A percentile compares a stretch with the other conserved stretches of the same genome.
Evolutionary conservation across 2,329 filamentous ascomycete genomes (phyloP).

Genomic region (Colletotrichum sp.): DNA sequence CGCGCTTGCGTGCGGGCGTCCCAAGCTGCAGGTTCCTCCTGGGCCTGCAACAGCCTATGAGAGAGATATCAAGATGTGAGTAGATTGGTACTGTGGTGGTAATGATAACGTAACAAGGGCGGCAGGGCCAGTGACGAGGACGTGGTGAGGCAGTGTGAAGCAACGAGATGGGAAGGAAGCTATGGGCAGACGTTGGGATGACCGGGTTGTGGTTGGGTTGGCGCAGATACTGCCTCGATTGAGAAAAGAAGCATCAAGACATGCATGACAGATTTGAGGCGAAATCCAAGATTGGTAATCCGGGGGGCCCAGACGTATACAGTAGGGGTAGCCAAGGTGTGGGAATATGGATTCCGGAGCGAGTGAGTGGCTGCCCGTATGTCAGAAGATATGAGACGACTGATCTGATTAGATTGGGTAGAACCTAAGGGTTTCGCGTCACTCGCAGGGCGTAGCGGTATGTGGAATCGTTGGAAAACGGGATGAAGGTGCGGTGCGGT

Average conservation of each 20-base stretch:
- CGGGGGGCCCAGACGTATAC: neutral
- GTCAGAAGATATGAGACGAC: neutral
- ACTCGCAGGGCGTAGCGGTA: neutral
- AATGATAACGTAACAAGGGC: constrained; percentile 6
- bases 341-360: neutral
- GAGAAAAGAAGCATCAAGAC: constrained; percentile 13
- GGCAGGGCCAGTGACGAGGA: neutral
- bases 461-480: neutral
- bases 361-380: neutral
- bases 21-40: neutral
- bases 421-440: neutral
- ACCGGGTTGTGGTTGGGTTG: neutral
- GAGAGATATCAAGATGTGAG: neutral
- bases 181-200: neutral
- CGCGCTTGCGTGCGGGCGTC: neutral
- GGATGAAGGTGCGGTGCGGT: neutral
- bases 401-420: neutral
- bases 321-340: neutral
- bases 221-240: constrained; percentile 15
- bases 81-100: neutral
- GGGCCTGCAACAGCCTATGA: neutral
- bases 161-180: neutral
- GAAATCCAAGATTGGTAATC: neutral
- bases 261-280: constrained; percentile 11
- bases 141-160: neutral